A percentile compares a stretch with the other conserved stretches of the same genome.
Conservation (phyloP, 352 stramenopile species). For the Phytopythium helicoides region DNA sequence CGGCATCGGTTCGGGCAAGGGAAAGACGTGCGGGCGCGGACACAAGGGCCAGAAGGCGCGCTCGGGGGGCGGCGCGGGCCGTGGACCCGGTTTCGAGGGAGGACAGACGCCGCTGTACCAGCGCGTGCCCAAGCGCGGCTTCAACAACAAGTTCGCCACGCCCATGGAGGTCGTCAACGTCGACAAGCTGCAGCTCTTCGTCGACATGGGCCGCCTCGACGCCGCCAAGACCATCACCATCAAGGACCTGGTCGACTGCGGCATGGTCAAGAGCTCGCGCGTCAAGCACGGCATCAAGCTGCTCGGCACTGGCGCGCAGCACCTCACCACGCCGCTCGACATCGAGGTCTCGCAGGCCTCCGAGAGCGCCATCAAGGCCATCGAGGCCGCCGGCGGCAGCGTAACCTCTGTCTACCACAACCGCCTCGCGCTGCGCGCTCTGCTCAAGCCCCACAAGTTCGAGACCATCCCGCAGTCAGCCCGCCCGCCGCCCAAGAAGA, state of each 20-base stretch:
- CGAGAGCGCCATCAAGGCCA: slow-evolving; percentile 90
- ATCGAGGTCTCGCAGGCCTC: slow-evolving; percentile 96
- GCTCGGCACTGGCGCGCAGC: slow-evolving; percentile 83
- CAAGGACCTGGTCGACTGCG: slow-evolving; percentile 88
- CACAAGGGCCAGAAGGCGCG: slow-evolving; percentile 98
- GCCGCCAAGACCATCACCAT: slow-evolving; percentile 91
- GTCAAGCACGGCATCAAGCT: slow-evolving; percentile 97
- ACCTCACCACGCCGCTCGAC: slow-evolving; percentile 88
- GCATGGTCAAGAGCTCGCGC: slow-evolving; percentile 86
- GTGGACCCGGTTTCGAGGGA: slow-evolving; percentile 94
- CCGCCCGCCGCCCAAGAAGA: slow-evolving; percentile 94
- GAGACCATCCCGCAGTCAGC: slow-evolving; percentile 91
- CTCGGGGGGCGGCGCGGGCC: slow-evolving; percentile 75
- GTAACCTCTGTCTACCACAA: slow-evolving; percentile 98
- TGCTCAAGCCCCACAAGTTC: slow-evolving; percentile 97
- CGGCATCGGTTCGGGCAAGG: slow-evolving; percentile 91
- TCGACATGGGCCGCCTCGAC: slow-evolving; percentile 96
- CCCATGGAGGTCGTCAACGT: slow-evolving; percentile 94
- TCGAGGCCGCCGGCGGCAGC: slow-evolving; percentile 93
- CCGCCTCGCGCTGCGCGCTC: slow-evolving; percentile 90
- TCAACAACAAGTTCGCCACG: slow-evolving; percentile 94
- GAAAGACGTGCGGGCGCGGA: slow-evolving; percentile 95
- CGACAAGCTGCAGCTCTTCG: slow-evolving; percentile 93
- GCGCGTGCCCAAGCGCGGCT: slow-evolving; percentile 96
- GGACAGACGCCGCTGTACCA: slow-evolving; percentile 98